Conservation (phyloP, 441 rosid species). For the Francoa sonchifolia region DNA sequence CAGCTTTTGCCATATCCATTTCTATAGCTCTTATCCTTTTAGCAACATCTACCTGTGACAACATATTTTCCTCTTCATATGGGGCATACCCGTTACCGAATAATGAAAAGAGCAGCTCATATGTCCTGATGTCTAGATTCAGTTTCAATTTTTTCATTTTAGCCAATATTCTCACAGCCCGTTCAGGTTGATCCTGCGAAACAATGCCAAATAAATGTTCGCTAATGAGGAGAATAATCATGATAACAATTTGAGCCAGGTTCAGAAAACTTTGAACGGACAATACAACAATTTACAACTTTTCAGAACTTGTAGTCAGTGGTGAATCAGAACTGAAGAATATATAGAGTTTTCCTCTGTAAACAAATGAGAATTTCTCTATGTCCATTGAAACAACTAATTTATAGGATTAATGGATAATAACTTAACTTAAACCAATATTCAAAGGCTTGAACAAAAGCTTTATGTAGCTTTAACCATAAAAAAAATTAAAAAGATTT, state of each 20-base stretch:
- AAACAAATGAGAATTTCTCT: background rate
- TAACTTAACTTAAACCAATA: too few species aligned
- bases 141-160: constrained; percentile 56
- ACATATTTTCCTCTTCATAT: constrained; percentile 46
- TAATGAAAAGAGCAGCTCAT: constrained; percentile 57
- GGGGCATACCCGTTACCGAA: constrained; percentile 71
- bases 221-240: background rate
- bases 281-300: background rate
- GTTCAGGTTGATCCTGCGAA: constrained; percentile 73
- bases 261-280: background rate
- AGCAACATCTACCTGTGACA: constrained; percentile 42
- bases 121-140: constrained; percentile 55
- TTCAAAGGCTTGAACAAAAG: too few species aligned
- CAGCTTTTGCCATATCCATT: constrained; percentile 60
- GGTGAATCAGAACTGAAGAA: background rate
- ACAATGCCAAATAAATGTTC: constrained; percentile 11
- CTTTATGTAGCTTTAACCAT: too few species aligned
- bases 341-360: background rate
- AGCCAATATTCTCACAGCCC: constrained; percentile 49
- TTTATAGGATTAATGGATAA: too few species aligned
- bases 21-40: constrained; percentile 68
- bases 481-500: too few species aligned
- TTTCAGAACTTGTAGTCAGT: background rate
- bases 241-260: constrained; percentile 1
- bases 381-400: background rate